Percentiles rank a stretch among this genome's conserved stretches.
Conservation (phyloP, 768 basidiomycete species). For the Clitopilus passeckerianus region DNA sequence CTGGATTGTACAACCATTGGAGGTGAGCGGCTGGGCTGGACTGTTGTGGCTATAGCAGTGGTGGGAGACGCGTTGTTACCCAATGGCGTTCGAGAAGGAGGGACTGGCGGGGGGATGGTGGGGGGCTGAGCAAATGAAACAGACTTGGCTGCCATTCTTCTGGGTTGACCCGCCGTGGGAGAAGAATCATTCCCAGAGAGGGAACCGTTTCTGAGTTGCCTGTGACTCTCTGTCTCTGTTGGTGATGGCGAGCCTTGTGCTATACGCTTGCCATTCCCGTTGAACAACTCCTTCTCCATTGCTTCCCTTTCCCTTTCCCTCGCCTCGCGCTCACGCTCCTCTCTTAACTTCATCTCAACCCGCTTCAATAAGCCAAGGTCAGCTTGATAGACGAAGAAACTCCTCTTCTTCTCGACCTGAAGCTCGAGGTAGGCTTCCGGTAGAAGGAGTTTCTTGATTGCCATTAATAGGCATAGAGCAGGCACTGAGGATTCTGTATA, state of each 20-base stretch:
- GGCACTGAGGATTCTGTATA: constrained; percentile 92
- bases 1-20: constrained; percentile 22
- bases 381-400: constrained; percentile 87
- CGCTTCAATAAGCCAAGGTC: constrained; percentile 72
- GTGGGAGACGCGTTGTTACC: constrained; percentile 7
- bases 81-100: neutral
- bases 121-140: constrained; percentile 39
- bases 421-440: constrained; percentile 93
- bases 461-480: constrained; percentile 86
- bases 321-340: constrained; percentile 36
- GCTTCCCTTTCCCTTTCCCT: constrained; percentile 22
- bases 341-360: constrained; percentile 52
- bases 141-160: constrained; percentile 34
- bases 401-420: constrained; percentile 73
- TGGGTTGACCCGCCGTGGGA: constrained; percentile 26
- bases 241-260: constrained; percentile 7
- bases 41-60: neutral
- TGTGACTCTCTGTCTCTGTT: constrained; percentile 6
- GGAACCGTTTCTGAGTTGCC: neutral
- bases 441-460: constrained; percentile 54
- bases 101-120: neutral
- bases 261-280: constrained; percentile 22
- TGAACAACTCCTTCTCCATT: constrained; percentile 13
- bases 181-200: neutral
- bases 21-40: constrained; percentile 5